Conservation (phyloP, 352 stramenopile genomes). For the Pythium aristosporum region DNA sequence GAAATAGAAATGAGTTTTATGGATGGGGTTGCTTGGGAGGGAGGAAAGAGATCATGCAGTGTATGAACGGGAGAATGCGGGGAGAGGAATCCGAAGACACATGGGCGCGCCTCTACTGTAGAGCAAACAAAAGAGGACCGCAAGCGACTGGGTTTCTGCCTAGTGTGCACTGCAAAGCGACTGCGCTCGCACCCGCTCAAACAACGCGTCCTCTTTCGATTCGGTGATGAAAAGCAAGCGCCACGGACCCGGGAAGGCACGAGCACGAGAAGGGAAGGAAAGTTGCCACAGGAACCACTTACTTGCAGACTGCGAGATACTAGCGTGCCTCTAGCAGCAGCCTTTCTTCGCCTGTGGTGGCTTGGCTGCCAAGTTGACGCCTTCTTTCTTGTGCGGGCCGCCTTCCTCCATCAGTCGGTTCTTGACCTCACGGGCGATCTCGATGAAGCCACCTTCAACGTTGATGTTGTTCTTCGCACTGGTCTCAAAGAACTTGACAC, state of each 20-base stretch:
- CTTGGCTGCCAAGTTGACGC: slow-evolving; percentile 81
- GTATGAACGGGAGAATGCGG: slow-evolving; percentile 4
- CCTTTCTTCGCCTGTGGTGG: slow-evolving; percentile 75
- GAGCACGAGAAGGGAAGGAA: slow-evolving; percentile 12
- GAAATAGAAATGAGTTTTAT: not conserved
- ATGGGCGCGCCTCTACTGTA: slow-evolving; percentile 22
- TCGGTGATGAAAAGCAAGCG: slow-evolving; percentile 10
- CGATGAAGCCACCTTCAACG: slow-evolving; percentile 90
- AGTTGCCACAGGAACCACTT: slow-evolving; percentile 1
- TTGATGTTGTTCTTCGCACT: slow-evolving; percentile 97
- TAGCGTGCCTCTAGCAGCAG: slow-evolving; percentile 65
- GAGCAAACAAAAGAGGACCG: slow-evolving; percentile 32
- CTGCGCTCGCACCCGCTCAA: not conserved
- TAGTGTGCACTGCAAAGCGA: slow-evolving; percentile 13
- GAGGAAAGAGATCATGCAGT: slow-evolving; percentile 1
- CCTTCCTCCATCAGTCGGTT: slow-evolving; percentile 89
- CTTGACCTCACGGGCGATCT: slow-evolving; percentile 89
- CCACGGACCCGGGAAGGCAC: slow-evolving; percentile 1
- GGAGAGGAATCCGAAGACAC: slow-evolving; percentile 17
- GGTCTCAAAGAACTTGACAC: slow-evolving; percentile 95
- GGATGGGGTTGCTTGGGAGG: slow-evolving; percentile 1
- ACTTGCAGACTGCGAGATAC: slow-evolving; percentile 10
- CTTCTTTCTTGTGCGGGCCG: slow-evolving; percentile 83
- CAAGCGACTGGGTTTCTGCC: slow-evolving; percentile 20
- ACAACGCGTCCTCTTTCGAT: slow-evolving; percentile 3